Conservation (phyloP, 2,329 filamentous ascomycete species). For the Harringtonia lauricola region DNA sequence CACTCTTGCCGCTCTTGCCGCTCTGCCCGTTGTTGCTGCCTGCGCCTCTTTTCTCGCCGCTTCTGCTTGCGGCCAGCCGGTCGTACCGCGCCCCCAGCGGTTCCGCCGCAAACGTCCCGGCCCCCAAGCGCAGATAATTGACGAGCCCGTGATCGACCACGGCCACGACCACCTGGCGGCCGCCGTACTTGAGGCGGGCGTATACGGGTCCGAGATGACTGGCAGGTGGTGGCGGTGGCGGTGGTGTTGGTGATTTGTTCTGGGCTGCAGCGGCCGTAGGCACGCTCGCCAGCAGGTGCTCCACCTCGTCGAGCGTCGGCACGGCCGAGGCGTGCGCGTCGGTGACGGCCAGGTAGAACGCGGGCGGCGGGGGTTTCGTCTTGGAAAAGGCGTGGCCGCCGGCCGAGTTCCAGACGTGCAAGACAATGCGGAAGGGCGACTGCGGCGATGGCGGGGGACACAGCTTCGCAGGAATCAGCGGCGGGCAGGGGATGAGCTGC, state of each 20-base stretch:
- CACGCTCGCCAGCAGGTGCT: slow-evolving; percentile 59
- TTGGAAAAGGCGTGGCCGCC: slow-evolving; percentile 57
- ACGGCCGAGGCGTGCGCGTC: slow-evolving; percentile 61
- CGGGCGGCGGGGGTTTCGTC: slow-evolving; percentile 62
- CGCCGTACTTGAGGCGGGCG: slow-evolving; percentile 71
- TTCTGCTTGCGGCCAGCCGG: slow-evolving; percentile 18
- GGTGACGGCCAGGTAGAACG: slow-evolving; percentile 77
- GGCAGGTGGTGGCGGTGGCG: background rate
- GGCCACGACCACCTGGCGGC: slow-evolving; percentile 73
- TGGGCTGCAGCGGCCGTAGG: slow-evolving; percentile 36
- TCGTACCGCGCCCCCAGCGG: slow-evolving; percentile 53
- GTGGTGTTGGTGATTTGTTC: slow-evolving; percentile 16
- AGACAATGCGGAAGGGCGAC: slow-evolving; percentile 58
- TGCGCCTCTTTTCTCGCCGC: slow-evolving; percentile 22
- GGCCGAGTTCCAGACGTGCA: slow-evolving; percentile 74
- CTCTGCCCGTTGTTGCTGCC: background rate
- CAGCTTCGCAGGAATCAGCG: slow-evolving; percentile 24
- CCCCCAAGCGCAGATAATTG: slow-evolving; percentile 73
- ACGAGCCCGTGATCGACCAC: slow-evolving; percentile 84
- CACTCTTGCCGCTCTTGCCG: too few relatives aligned
- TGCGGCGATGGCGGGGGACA: slow-evolving; percentile 6
- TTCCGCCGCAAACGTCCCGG: slow-evolving; percentile 71
- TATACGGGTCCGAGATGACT: slow-evolving; percentile 39
- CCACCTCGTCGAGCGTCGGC: slow-evolving; percentile 63
- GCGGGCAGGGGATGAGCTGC: slow-evolving; percentile 58